Evolutionary conservation across 2,329 filamentous ascomycete species (phyloP), one percentile per base, ranked within the genome.

Genomic region (Aspergillus versicolor): DNA sequence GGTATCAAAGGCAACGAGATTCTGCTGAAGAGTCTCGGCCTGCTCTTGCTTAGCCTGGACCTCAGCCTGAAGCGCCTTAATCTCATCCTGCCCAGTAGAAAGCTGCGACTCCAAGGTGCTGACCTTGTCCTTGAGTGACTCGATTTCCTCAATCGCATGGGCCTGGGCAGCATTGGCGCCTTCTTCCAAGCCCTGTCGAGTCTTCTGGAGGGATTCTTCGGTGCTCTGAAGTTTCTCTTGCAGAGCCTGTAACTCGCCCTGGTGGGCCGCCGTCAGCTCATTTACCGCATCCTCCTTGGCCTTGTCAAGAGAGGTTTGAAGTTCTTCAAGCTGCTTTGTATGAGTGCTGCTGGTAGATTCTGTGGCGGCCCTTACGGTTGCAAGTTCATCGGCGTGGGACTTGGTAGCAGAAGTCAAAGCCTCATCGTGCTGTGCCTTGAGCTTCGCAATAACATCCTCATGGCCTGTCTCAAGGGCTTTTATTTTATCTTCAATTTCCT

Each of bases 11-110:
- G 70, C 64, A 48, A 69, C 62, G 43, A 78, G 61, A 17, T 67
- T 74, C 45, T 72, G 70, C 51, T 76, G 71, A 8, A 79, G 64
- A 9, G 67, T 65, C 43, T 73, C 70, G 1, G 73, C 72, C 57
- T 76, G 69, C 22, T 69, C 63, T 19, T 75, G 67, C 55, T 75
- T 75, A 57, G 58, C 63, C 24, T 72, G 68, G 27, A 77, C 65
- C 44, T 71, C 65, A 38, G 65, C 64, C 51, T 76, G 65, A 22
- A 75, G 63, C 32, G 70, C 62, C 56, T 73, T 66, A 57, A 75
- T 70, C 60, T 74, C 63, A 41, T 64, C 65, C 11, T 67, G 65
- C 24, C 67, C 70, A 7, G 67, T 65, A 2, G 67, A 65, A 30
- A 74, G 57, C 34, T 71, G 67, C 5, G 66, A 63, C 56, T 75